Conservation (phyloP, 179 eudicot genomes). For the Carnegiea gigantea region DNA sequence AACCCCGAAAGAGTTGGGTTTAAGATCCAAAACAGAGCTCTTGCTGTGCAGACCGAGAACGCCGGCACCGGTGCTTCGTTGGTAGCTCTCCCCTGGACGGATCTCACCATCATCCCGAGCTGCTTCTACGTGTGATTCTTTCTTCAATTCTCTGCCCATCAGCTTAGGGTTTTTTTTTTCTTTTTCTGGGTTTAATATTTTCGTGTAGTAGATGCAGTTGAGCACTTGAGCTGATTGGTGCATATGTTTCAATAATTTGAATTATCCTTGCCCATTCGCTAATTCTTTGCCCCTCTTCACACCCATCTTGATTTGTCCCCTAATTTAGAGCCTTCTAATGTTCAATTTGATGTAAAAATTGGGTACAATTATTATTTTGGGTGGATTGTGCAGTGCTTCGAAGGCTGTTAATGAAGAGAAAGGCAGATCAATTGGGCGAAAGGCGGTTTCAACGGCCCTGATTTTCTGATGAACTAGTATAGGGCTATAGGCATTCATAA, state of each 20-base stretch:
- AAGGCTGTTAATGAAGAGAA: conserved; percentile 41
- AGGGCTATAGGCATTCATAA: neutral
- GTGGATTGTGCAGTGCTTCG: conserved; percentile 34
- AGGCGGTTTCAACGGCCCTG: conserved; percentile 58
- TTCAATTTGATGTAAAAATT: neutral
- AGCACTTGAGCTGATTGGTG: neutral
- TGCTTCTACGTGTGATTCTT: conserved; percentile 38
- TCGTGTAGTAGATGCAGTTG: neutral
- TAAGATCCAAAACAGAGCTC: no score
- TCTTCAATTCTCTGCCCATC: neutral
- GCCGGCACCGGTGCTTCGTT: no score
- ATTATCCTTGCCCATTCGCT: conserved; percentile 8
- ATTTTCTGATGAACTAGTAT: conserved; percentile 31
- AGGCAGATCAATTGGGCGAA: conserved; percentile 57
- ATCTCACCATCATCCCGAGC: conserved; percentile 41
- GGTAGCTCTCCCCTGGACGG: neutral
- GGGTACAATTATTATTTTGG: neutral
- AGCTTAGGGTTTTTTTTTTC: neutral
- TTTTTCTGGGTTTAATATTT: neutral
- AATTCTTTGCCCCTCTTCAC: neutral
- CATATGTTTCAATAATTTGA: neutral
- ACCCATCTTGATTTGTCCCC: conserved; percentile 7
- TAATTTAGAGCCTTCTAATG: neutral
- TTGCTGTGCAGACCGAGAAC: no score
- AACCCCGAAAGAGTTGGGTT: no score